Percentiles rank a stretch among this genome's conserved stretches.
phyloP scores from a whole-genome alignment of 176 grass and related monocot genomes.

The Saccharum officinarum region DNA sequence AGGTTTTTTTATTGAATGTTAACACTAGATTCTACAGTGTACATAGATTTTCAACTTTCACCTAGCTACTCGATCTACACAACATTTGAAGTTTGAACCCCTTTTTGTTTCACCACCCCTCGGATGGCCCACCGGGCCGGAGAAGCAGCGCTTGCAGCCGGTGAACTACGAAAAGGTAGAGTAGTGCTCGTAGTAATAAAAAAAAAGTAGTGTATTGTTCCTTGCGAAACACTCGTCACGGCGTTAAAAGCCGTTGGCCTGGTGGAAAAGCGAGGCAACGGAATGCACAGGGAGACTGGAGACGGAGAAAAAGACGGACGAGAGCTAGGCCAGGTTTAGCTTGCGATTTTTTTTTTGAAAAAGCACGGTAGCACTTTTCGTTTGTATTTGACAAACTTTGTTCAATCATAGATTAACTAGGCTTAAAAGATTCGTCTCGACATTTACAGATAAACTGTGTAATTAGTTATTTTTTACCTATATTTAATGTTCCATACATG shows the following conservation, averaged over 20 bases:
- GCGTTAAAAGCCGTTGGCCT: background rate
- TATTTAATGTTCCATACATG: too few species aligned
- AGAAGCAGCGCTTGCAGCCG: background rate
- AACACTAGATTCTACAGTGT: background rate
- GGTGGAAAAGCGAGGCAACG: background rate
- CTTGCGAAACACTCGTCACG: background rate
- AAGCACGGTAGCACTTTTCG: too few species aligned
- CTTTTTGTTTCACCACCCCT: background rate
- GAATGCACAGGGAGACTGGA: background rate
- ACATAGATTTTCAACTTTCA: background rate
- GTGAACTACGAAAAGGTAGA: background rate
- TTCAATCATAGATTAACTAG: too few species aligned
- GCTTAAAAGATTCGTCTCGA: too few species aligned
- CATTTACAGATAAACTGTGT: too few species aligned
- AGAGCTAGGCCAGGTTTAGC: too few species aligned
- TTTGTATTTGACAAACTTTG: too few species aligned
- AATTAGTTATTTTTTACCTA: too few species aligned
- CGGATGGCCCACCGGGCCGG: background rate
- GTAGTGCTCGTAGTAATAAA: background rate
- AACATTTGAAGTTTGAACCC: background rate
- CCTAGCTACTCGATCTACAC: background rate
- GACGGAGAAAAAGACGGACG: too few species aligned
- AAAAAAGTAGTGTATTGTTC: background rate
- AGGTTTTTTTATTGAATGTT: background rate
- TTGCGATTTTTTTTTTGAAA: too few species aligned